Evolutionary conservation across 148 eudicot species (phyloP).

Genomic region (Rhododendron molle): DNA sequence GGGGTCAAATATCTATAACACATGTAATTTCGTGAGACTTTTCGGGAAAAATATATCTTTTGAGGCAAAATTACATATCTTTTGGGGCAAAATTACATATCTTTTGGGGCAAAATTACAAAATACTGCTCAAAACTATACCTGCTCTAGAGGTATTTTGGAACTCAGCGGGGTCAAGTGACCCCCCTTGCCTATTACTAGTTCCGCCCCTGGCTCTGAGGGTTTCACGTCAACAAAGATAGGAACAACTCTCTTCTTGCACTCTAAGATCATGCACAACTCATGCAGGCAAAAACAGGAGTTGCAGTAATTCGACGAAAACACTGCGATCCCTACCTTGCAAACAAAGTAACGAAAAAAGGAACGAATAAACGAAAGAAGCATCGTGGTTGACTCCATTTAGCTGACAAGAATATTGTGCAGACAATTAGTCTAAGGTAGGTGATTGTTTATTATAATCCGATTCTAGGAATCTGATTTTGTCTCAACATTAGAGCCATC

Average conservation of each 20-base stretch:
- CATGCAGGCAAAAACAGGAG: constrained; percentile 47
- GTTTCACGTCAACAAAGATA: constrained; percentile 43
- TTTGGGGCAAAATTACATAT: no score
- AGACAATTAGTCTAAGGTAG: not conserved
- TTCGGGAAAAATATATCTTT: no score
- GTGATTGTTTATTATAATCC: not conserved
- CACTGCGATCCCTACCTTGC: constrained; percentile 37
- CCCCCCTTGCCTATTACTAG: no score
- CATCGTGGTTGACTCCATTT: not conserved
- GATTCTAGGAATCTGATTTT: not conserved
- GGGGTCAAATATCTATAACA: no score
- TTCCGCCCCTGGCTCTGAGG: no score
- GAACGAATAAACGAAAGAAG: not conserved
- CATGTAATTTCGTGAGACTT: no score
- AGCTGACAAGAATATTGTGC: not conserved
- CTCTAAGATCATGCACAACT: constrained; percentile 41
- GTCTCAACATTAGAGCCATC: not conserved
- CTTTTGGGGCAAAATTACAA: no score
- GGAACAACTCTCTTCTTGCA: constrained; percentile 23
- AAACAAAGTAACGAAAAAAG: not conserved
- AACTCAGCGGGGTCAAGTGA: no score
- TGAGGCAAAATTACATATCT: no score
- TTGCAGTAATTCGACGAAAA: constrained; percentile 47
- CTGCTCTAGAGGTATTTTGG: no score
- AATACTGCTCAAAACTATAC: no score